Evolutionary conservation across 2,329 filamentous ascomycete species (phyloP), one percentile per base, ranked within the genome.

Genomic region (Thielaviopsis ethacetica): DNA sequence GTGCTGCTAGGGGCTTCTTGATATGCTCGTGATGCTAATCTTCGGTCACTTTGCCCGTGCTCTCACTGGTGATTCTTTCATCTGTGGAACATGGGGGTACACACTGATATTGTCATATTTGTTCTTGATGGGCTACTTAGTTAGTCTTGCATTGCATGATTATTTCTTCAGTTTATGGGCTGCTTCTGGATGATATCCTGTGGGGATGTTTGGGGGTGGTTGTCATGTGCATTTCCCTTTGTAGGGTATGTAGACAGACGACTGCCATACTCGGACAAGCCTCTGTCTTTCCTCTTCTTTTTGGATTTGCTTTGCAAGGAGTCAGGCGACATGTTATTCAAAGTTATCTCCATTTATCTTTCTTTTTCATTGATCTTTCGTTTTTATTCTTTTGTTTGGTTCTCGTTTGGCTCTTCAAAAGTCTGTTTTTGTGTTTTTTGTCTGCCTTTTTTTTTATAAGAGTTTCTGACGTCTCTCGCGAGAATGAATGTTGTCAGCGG

Each of bases 381-480:
- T 24, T 57, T 26, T 30, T 27, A 38, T 24, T 17, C 54, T 47
- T 41, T 56, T 24, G n/a, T 30, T 44, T 51, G 19, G 47, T 59
- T 10, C 15, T 6, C 19, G 26, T 38, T 41, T 27, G 19, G 6
- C 26, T 12, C 21, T 13, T 30, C 27, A 38, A n/a, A 24, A 52
- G 15, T 56, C 21, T 49, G 22, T 53, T 52, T 57, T 21, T 52
- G 12, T 38, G 26, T 12, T 27, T 12, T 47, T 50, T 57, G 22
- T 52, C 34, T 44, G 17, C n/a, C 19, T 34, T 55, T 38, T 53
- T 53, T 22, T 53, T 9, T 13, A 26, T 53, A 30, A 53, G 26
- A 34, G n/a, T 57, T 30, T 38, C 30, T 24, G 21, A 44, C 22
- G 21, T 57, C 56, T 57, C 56, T 57, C 56, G 24, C 56, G 56